Conservation (phyloP, 2,329 filamentous ascomycete genomes). For the Aspergillus chevalieri region DNA sequence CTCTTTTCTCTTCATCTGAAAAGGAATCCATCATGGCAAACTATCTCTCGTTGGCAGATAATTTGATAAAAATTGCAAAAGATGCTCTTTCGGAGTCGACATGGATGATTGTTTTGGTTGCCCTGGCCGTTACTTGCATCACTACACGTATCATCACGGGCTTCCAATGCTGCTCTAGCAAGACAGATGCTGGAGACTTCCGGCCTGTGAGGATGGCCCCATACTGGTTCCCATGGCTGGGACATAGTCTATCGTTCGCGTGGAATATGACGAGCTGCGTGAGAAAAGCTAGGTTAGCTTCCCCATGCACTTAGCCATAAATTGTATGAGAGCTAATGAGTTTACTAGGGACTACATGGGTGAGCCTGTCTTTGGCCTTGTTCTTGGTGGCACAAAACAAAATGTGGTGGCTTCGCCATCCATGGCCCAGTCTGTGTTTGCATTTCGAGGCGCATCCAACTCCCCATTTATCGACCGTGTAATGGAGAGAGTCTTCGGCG, state of each 20-base stretch:
- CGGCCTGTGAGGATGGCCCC: slow-evolving; percentile 44
- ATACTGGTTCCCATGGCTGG: slow-evolving; percentile 56
- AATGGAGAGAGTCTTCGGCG: slow-evolving; percentile 40
- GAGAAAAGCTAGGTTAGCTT: slow-evolving; percentile 34
- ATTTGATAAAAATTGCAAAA: slow-evolving; percentile 14
- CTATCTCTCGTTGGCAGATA: slow-evolving; percentile 11
- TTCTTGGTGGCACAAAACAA: slow-evolving; percentile 45
- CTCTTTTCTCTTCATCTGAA: slow-evolving; percentile 1
- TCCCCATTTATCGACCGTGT: slow-evolving; percentile 27
- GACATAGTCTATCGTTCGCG: slow-evolving; percentile 47
- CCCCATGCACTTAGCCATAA: slow-evolving; percentile 13
- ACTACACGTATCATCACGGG: slow-evolving; percentile 35
- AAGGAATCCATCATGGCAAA: slow-evolving; percentile 9
- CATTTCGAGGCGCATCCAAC: slow-evolving; percentile 22
- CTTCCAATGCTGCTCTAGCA: slow-evolving; percentile 23
- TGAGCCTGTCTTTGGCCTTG: slow-evolving; percentile 44
- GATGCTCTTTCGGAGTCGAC: slow-evolving; percentile 15
- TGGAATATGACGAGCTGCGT: slow-evolving; percentile 43
- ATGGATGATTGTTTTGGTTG: slow-evolving; percentile 21
- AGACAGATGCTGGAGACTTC: slow-evolving; percentile 15
- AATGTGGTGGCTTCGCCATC: slow-evolving; percentile 47
- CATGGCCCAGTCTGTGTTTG: slow-evolving; percentile 38
- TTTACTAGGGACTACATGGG: slow-evolving; percentile 16
- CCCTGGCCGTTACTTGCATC: slow-evolving; percentile 28
- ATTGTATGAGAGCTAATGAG: slow-evolving; percentile 6